Conservation (phyloP, 2,329 filamentous ascomycete species). For the Camptophora hylomeconis region DNA sequence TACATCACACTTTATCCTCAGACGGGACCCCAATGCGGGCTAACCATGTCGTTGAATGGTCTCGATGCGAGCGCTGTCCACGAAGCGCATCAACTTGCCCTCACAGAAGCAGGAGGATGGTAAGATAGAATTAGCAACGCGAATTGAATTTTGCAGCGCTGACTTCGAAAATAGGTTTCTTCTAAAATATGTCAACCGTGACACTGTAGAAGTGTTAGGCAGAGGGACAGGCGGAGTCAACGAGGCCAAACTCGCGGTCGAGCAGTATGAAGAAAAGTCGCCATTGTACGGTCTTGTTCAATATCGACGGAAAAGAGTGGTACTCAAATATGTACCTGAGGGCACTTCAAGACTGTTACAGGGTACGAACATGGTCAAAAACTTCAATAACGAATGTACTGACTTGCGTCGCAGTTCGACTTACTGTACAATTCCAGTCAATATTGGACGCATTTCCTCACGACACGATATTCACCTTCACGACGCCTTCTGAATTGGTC, state of each 20-base stretch:
- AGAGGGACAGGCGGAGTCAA: slow-evolving; percentile 69
- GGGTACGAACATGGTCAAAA: slow-evolving; percentile 45
- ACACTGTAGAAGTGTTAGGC: slow-evolving; percentile 68
- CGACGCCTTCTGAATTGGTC: slow-evolving; percentile 62
- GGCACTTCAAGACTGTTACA: slow-evolving; percentile 81
- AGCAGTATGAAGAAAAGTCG: slow-evolving; percentile 67
- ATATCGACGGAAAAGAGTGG: slow-evolving; percentile 76
- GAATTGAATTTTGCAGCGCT: slow-evolving; percentile 6
- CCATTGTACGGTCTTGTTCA: slow-evolving; percentile 86
- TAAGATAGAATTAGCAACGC: slow-evolving; percentile 36
- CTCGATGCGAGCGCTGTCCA: slow-evolving; percentile 43
- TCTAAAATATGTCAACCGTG: slow-evolving; percentile 77
- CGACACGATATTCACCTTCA: slow-evolving; percentile 71
- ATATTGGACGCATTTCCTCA: slow-evolving; percentile 62
- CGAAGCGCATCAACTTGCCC: slow-evolving; percentile 70
- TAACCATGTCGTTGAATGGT: slow-evolving; percentile 17
- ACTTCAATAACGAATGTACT: background rate
- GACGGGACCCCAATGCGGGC: slow-evolving; percentile 21
- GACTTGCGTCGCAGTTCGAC: slow-evolving; percentile 51
- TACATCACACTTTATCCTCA: background rate
- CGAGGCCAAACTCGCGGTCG: slow-evolving; percentile 68
- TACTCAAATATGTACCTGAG: slow-evolving; percentile 87
- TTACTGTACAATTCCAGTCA: slow-evolving; percentile 55
- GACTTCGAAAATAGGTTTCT: slow-evolving; percentile 57
- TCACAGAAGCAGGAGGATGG: slow-evolving; percentile 86